Base-by-base conservation (phyloP, 2,329 filamentous ascomycete species). In the Pseudophaeomoniella oleicola region DNA sequence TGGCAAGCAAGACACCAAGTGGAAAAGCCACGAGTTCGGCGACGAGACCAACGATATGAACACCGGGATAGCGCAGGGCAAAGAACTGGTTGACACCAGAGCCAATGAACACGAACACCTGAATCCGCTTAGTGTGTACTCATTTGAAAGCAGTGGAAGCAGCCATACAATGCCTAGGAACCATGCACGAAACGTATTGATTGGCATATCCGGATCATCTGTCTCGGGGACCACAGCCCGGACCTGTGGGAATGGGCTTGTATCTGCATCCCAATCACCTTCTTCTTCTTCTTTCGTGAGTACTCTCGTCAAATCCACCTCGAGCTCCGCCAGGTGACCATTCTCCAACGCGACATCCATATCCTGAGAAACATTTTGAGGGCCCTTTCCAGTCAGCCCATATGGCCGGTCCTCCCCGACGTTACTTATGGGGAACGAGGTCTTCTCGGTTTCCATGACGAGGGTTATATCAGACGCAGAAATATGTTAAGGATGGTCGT, bases 61-160 rank as follows among this genome's bases (percentile, higher is more conserved):
- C 58, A 4, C 57, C 56, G 0, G 63, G 63, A 39, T 64, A 64
- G n/a, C 62, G 55, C 27, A 66, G 52, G 3, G 55, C 56, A 50
- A 66, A 66, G 46, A 66, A 65, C 37, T 63, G 60, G 40, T 65
- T 65, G 34, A 66, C 59, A 3, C 59, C 62, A 4, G 62, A 57
- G 4, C 62, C 63, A n/a, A 67, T 37, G 6, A 64, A 59, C 4
- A 62, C 61, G 35, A 65, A 64, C 17, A 65, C 34, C 22, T 27
- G 22, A 6, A 27, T 6, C 22, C n/a, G n/a, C n/a, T n/a, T n/a
- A n/a, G n/a, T n/a, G n/a, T n/a, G n/a, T n/a, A n/a, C n/a, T n/a
- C n/a, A n/a, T n/a, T n/a, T n/a, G n/a, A n/a, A n/a, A n/a, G n/a
- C n/a, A n/a, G n/a, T n/a, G n/a, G 50, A 51, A 46, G 30, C 48